Evolutionary conservation across 345 rosid genomes (phyloP).

Genomic region (Pugionium cornutum): DNA sequence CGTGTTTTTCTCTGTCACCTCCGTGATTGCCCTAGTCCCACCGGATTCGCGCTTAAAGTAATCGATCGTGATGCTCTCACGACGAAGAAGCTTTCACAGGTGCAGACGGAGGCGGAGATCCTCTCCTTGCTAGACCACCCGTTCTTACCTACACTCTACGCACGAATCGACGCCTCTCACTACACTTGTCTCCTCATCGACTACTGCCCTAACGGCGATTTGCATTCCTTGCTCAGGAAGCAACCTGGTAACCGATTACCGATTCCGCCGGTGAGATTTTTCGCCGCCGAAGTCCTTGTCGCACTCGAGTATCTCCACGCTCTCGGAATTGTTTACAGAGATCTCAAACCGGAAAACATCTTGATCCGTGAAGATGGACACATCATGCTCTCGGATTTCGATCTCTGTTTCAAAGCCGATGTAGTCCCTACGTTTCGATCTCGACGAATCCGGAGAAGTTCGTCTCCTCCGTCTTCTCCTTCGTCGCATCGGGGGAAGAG

Average conservation of each 20-base stretch:
- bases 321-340: slow-evolving; percentile 75
- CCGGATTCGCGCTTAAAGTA: slow-evolving; percentile 62
- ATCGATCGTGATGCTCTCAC: slow-evolving; percentile 56
- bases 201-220: slow-evolving; percentile 89
- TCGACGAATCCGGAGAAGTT: slow-evolving; percentile 12
- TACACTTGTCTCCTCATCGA: slow-evolving; percentile 83
- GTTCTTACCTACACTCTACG: slow-evolving; percentile 78
- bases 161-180: slow-evolving; percentile 70
- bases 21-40: slow-evolving; percentile 53
- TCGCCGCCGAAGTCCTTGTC: slow-evolving; percentile 71
- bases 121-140: slow-evolving; percentile 80
- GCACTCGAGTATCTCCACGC: slow-evolving; percentile 87
- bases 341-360: slow-evolving; percentile 92
- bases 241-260: slow-evolving; percentile 66
- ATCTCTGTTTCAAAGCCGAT: slow-evolving; percentile 61
- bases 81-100: slow-evolving; percentile 58
- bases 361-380: slow-evolving; percentile 79
- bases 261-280: slow-evolving; percentile 61
- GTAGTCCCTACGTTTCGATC: slow-evolving; percentile 52
- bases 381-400: slow-evolving; percentile 87
- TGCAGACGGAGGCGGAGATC: slow-evolving; percentile 62
- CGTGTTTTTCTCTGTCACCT: slow-evolving; percentile 77
- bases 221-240: slow-evolving; percentile 69
- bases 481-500: slow-evolving; percentile 2
- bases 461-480: slow-evolving; percentile 23